Percentiles rank a stretch among this genome's conserved stretches.
These are phyloP conservation scores for Saposhnikovia divaricata DNA, from an alignment of 129 eudicot species.

Conservation along the genomic window DNA sequence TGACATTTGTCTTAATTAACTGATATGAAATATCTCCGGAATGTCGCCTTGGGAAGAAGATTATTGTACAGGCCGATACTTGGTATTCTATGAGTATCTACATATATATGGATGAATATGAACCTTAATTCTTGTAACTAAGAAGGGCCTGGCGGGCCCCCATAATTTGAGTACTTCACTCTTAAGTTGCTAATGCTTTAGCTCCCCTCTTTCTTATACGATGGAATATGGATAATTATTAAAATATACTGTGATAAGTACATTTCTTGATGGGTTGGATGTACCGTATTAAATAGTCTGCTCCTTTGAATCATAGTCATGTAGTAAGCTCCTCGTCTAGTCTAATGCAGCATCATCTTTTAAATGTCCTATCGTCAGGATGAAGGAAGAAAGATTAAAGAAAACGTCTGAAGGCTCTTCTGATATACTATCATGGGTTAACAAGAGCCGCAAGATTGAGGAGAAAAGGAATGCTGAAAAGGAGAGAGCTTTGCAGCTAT, in stretches of 20 bases:
- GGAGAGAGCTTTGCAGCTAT: constrained; percentile 72
- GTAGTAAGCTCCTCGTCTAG: background rate
- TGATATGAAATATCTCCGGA: no score
- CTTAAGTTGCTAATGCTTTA: background rate
- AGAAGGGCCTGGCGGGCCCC: background rate
- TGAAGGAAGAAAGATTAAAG: constrained; percentile 82
- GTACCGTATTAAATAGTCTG: background rate
- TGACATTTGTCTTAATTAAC: background rate
- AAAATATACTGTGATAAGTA: background rate
- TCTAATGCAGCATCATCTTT: background rate
- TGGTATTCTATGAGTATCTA: background rate
- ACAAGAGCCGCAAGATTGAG: constrained; percentile 75
- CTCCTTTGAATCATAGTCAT: background rate
- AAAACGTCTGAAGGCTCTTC: constrained; percentile 60
- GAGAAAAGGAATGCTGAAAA: constrained; percentile 62
- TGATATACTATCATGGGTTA: constrained; percentile 81
- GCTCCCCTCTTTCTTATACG: background rate
- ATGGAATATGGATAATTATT: background rate
- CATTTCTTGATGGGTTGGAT: background rate
- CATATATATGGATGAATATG: background rate
- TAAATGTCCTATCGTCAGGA: constrained; percentile 28
- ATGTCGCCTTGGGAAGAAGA: background rate
- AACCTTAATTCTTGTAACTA: background rate
- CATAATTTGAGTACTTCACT: background rate
- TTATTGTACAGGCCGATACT: background rate